Conservation (phyloP, 2,329 filamentous ascomycete genomes). For the Claviceps africana region DNA sequence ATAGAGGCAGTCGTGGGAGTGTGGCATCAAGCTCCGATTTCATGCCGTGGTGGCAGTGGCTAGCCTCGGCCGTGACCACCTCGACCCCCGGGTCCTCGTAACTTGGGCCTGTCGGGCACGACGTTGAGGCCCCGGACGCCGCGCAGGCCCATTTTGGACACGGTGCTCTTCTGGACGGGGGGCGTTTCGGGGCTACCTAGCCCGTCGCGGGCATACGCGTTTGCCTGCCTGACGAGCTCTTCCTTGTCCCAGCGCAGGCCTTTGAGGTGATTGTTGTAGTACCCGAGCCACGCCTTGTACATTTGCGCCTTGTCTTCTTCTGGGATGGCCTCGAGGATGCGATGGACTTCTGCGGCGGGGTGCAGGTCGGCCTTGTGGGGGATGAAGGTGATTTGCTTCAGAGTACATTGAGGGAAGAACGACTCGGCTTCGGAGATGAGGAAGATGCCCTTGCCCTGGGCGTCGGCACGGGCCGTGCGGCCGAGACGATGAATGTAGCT, state of each 20-base stretch:
- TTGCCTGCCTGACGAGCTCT: slow-evolving; percentile 35
- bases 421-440: slow-evolving; percentile 39
- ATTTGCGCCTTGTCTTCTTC: slow-evolving; percentile 30
- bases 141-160: slow-evolving; percentile 44
- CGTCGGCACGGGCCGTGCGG: slow-evolving; percentile 51
- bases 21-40: not conserved
- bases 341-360: slow-evolving; percentile 22
- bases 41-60: not conserved
- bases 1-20: no score
- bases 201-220: slow-evolving; percentile 33
- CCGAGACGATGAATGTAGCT: slow-evolving; percentile 56
- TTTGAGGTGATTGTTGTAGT: slow-evolving; percentile 39
- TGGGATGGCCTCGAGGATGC: slow-evolving; percentile 28
- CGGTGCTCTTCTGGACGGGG: slow-evolving; percentile 28
- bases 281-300: slow-evolving; percentile 44
- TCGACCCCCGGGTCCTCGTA: not conserved
- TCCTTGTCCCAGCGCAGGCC: slow-evolving; percentile 26
- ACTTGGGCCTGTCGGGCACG: slow-evolving; percentile 27
- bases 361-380: slow-evolving; percentile 31
- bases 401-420: slow-evolving; percentile 33
- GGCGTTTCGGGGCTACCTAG: slow-evolving; percentile 35
- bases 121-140: slow-evolving; percentile 34
- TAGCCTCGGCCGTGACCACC: not conserved
- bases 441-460: slow-evolving; percentile 48
- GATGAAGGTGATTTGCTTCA: slow-evolving; percentile 40